Base-by-base conservation (phyloP, 345 rosid species). In the Litchi chinensis region DNA sequence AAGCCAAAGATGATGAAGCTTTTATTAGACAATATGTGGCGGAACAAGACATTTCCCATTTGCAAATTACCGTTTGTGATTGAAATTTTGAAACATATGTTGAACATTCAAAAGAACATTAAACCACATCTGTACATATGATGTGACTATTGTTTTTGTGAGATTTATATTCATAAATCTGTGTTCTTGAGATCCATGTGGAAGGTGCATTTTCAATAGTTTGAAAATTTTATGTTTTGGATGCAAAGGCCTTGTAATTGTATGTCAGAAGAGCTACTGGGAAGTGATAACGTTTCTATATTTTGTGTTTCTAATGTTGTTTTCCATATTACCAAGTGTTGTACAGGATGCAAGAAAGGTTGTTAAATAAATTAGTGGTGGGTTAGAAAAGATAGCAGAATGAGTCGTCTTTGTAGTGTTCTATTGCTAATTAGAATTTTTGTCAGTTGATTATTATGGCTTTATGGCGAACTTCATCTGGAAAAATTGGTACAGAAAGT, bases 61-160 rank as follows among this genome's bases (percentile, higher is more conserved):
- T n/a, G n/a, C n/a, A n/a, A n/a, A n/a, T n/a, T n/a, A n/a, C n/a
- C n/a, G n/a, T n/a, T n/a, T n/a, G n/a, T n/a, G n/a, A n/a, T n/a
- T n/a, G n/a, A n/a, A n/a, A 79, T 46, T 94, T 78, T 86, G 82
- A 85, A 67, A 75, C 46, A 40, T 50, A 37, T 21, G 28, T 10
- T 41, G 43, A 18, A 8, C 40, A 68, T 24, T 59, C 22, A n/a
- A 26, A 46, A 40, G 12, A 39, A 76, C 19, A 24, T 75, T 63
- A 28, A 73, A 28, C 10, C 50, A 65, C 37, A 50, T 71, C 12
- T 77, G 81, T 63, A 74, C 10, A 80, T 71, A 68, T 68, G 22
- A 63, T 52, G 68, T 68, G 64, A 65, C 70, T 54, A 70, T 82
- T 73, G 65, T 81, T 62, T 64, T 75, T 22, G 32, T 71, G 62